Conservation (phyloP, 371 early-diverging fungal genomes). For the Funneliformis caledonium region DNA sequence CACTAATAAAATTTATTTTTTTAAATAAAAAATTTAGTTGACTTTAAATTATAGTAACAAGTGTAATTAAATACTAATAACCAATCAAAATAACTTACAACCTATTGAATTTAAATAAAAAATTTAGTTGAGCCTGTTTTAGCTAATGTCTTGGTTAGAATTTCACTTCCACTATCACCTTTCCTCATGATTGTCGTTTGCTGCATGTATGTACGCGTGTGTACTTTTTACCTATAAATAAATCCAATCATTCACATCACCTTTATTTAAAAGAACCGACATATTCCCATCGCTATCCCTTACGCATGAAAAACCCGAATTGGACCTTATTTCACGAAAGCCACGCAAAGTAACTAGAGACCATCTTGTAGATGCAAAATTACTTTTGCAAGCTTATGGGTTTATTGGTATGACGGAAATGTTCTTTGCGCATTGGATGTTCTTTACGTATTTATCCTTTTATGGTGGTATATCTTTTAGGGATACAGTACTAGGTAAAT, state of each 20-base stretch:
- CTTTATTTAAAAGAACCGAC: conserved; percentile 43
- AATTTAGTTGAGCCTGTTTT: no score
- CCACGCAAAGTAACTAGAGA: conserved; percentile 70
- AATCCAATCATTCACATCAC: background rate
- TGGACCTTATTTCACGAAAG: conserved; percentile 58
- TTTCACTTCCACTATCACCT: conserved; percentile 65
- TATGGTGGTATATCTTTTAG: background rate
- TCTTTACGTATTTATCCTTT: conserved; percentile 58
- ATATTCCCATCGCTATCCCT: conserved; percentile 54
- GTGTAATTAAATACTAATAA: no score
- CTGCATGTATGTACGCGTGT: conserved; percentile 4
- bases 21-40: no score
- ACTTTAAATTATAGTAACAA: no score
- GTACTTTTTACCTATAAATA: background rate
- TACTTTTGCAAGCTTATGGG: conserved; percentile 53
- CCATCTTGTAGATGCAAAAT: conserved; percentile 57
- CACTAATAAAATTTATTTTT: no score
- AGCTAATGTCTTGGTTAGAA: conserved; percentile 68
- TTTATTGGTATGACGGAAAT: conserved; percentile 68
- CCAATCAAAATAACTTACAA: no score
- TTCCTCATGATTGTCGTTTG: conserved; percentile 72
- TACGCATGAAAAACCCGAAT: conserved; percentile 69
- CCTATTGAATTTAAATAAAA: no score
- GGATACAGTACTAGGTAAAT: background rate
- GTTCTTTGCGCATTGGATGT: conserved; percentile 63